Evolutionary conservation across 2,329 filamentous ascomycete species (phyloP), one percentile per base, ranked within the genome.

Genomic region (Arthrobotrys entomopaga): DNA sequence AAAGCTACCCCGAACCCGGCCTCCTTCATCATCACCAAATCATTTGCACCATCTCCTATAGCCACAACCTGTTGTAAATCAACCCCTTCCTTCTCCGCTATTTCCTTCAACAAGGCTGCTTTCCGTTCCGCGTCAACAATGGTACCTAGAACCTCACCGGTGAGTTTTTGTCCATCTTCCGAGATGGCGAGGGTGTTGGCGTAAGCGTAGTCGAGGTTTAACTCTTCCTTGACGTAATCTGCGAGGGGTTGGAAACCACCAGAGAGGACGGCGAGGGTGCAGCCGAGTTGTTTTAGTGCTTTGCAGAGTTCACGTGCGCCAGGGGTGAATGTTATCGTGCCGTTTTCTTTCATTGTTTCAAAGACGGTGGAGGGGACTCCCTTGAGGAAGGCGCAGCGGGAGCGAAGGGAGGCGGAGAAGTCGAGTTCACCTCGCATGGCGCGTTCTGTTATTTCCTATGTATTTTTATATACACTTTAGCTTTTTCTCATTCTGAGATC

Each of bases 391-490:
- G 86, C 86, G 26, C 96, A 92, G 19, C 95, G 87, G 80, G 91
- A 91, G 69, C 89, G 88, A 79, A 99, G 88, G 0, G 91, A 93
- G 0, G 87, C 87, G 60, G 93, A 89, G 78, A 99, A 99, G 81
- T 97, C 93, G 40, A 98, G 85, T 83, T 98, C 93, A 73, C 95
- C 95, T 77, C 94, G 89, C 95, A 99, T 99, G 40, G 95, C 94
- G 38, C 93, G 90, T 72, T 90, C 90, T 0, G 95, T 99, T 78
- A 99, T 98, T 79, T 90, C 86, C 83, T 84, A 49, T 40, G 20
- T n/a, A 19, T 13, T 42, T 42, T 22, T 2, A 49, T 49, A 19
- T 16, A 4, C 16, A 13, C 24, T n/a, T n/a, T n/a, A n/a, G n/a
- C n/a, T 6, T 13, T 20, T 64, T 13, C 3, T 40, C 24, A 22